phyloP scores from a whole-genome alignment of 2,329 filamentous ascomycete species.

The Keithomyces neogunnii region DNA sequence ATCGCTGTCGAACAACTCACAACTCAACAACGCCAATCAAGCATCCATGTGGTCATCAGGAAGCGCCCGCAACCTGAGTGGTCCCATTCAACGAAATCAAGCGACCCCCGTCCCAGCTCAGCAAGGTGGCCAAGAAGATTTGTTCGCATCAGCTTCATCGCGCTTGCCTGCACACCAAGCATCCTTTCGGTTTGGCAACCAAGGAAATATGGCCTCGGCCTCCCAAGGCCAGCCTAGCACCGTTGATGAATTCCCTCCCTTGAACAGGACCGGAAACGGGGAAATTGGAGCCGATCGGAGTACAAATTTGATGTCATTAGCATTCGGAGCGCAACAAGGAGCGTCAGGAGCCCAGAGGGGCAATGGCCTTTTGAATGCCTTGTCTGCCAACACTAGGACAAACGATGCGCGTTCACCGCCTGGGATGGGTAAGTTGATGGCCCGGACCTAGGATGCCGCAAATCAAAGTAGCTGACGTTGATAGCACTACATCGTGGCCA shows the following conservation, averaged over 20 bases:
- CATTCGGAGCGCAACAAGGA: slow-evolving; percentile 41
- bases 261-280: slow-evolving; percentile 48
- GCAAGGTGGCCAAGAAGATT: slow-evolving; percentile 39
- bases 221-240: slow-evolving; percentile 38
- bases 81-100: slow-evolving; percentile 42
- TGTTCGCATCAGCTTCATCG: slow-evolving; percentile 34
- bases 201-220: slow-evolving; percentile 31
- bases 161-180: slow-evolving; percentile 31
- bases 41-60: slow-evolving; percentile 47
- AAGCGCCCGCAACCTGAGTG: slow-evolving; percentile 39
- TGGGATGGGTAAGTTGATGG: slow-evolving; percentile 24
- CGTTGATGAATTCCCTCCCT: slow-evolving; percentile 54
- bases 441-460: not conserved
- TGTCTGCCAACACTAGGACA: slow-evolving; percentile 50
- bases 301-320: slow-evolving; percentile 39
- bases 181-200: slow-evolving; percentile 46
- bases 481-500: slow-evolving; percentile 30
- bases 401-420: slow-evolving; percentile 41
- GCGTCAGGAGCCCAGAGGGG: slow-evolving; percentile 34
- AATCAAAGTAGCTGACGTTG: slow-evolving; percentile 12
- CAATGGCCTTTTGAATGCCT: slow-evolving; percentile 55
- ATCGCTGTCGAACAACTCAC: slow-evolving; percentile 53
- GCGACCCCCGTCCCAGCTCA: slow-evolving; percentile 42
- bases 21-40: slow-evolving; percentile 39
- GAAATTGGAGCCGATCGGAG: slow-evolving; percentile 50